These are phyloP conservation scores for Trichosporon coremiiforme DNA, from an alignment of 1,284 basidiomycete species.

Conservation along the genomic window DNA sequence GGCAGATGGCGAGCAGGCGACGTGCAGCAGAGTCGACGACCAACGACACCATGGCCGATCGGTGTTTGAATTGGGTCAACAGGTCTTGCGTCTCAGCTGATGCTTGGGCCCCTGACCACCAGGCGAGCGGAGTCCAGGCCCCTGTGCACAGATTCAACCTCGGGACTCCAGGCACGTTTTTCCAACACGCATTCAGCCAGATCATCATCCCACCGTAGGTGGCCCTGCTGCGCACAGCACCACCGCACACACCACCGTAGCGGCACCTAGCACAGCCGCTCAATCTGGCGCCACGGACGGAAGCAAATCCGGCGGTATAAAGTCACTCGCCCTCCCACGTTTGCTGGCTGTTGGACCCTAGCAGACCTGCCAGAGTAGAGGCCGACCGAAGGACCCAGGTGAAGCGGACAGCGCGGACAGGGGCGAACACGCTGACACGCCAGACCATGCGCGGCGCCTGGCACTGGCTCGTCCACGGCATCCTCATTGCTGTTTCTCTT, in stretches of 20 bases:
- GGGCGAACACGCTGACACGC: slow-evolving; percentile 14
- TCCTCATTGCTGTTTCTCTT: slow-evolving; percentile 3
- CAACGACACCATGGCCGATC: background rate
- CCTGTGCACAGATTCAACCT: background rate
- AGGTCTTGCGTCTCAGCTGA: slow-evolving; percentile 7
- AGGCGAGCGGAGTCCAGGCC: background rate
- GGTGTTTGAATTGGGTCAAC: slow-evolving; percentile 8
- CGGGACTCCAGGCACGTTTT: slow-evolving; percentile 1
- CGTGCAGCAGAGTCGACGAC: background rate
- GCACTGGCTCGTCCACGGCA: slow-evolving; percentile 19
- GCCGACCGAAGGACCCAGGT: background rate
- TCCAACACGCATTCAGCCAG: background rate
- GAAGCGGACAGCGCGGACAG: background rate
- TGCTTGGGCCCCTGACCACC: background rate
- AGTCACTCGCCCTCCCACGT: slow-evolving; percentile 7
- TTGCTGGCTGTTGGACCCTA: slow-evolving; percentile 8
- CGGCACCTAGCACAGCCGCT: background rate
- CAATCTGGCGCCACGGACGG: background rate
- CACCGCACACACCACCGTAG: background rate
- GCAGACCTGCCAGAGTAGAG: background rate
- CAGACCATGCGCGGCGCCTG: slow-evolving; percentile 14
- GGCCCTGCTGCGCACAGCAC: background rate
- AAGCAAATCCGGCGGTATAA: slow-evolving; percentile 10
- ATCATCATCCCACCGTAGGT: background rate
- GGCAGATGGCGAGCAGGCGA: slow-evolving; percentile 11